phyloP scores from a whole-genome alignment of 352 stramenopile species.

The Globisporangium solare region DNA sequence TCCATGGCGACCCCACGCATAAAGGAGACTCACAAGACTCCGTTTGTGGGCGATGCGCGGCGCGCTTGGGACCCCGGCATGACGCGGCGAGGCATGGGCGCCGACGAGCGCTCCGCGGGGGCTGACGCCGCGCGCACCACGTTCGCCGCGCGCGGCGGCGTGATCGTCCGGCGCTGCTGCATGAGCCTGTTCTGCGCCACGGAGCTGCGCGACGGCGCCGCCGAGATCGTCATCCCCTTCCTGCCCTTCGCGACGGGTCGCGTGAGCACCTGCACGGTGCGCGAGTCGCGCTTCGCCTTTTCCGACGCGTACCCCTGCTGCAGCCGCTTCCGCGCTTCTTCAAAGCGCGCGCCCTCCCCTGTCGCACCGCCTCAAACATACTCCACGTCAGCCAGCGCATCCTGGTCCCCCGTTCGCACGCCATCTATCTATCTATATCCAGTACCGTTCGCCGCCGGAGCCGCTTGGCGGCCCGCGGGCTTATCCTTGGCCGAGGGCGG shows the following conservation, averaged over 20 bases:
- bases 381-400: neutral
- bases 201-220: conserved; percentile 48
- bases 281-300: conserved; percentile 61
- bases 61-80: conserved; percentile 10
- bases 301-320: conserved; percentile 73
- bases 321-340: conserved; percentile 66
- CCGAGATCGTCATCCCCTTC: conserved; percentile 58
- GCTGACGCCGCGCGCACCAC: conserved; percentile 22
- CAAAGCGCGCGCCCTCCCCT: conserved; percentile 39
- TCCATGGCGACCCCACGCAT: neutral
- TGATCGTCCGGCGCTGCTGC: conserved; percentile 23
- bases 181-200: conserved; percentile 33
- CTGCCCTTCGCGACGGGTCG: conserved; percentile 47
- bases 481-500: neutral
- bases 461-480: neutral
- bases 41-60: neutral
- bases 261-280: conserved; percentile 70
- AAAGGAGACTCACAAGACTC: conserved; percentile 1
- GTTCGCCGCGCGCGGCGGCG: conserved; percentile 12
- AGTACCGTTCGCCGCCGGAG: conserved; percentile 2
- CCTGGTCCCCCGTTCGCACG: neutral
- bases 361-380: conserved; percentile 7
- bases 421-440: conserved; percentile 12
- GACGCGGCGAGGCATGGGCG: conserved; percentile 18
- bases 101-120: conserved; percentile 10